Base-by-base conservation (phyloP, 2,329 filamentous ascomycete species). In the Hysterium pulicare region DNA sequence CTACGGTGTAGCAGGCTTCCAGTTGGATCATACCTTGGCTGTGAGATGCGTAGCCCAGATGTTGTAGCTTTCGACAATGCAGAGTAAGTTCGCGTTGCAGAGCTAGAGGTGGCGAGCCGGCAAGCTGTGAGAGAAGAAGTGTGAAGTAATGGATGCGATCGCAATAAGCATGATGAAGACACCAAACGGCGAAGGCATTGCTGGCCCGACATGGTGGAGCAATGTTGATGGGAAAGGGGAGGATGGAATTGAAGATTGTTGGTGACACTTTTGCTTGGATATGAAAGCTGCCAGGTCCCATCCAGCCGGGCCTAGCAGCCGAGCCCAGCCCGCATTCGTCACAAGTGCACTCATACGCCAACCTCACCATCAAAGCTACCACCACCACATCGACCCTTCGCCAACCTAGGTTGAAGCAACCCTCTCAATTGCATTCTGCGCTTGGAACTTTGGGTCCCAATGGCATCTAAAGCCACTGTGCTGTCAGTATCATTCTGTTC, bases 401-500 rank as follows among this genome's bases (percentile, higher is more conserved):
- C 57, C 51, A 50, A 58, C 63, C 62, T n/a, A n/a, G n/a, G n/a
- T n/a, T n/a, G n/a, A n/a, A n/a, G n/a, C n/a, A n/a, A n/a, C n/a
- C n/a, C n/a, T n/a, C n/a, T n/a, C 47, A 41, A 40, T 34, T 35
- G 20, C 3, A 39, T 22, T 42, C 37, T 48, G n/a, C 37, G 44
- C 34, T 38, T 21, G n/a, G 48, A 43, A 42, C 48, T 43, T 41
- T 41, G 30, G 42, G 42, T 52, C 55, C 57, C 47, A 46, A 72
- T 72, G 69, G 68, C 68, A 54, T 62, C 66, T 52, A 65, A 63
- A 51, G 56, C 52, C 34, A 55, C 61, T 33, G 64, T 67, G 40
- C 49, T 65, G 65, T 68, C 47, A 54, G 65, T 55, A 16, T 34
- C 37, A 38, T 33, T 32, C 41, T 22, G 17, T 24, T 39, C 50